Conservation (phyloP, 2,329 filamentous ascomycete genomes). For the Claviceps maximensis region DNA sequence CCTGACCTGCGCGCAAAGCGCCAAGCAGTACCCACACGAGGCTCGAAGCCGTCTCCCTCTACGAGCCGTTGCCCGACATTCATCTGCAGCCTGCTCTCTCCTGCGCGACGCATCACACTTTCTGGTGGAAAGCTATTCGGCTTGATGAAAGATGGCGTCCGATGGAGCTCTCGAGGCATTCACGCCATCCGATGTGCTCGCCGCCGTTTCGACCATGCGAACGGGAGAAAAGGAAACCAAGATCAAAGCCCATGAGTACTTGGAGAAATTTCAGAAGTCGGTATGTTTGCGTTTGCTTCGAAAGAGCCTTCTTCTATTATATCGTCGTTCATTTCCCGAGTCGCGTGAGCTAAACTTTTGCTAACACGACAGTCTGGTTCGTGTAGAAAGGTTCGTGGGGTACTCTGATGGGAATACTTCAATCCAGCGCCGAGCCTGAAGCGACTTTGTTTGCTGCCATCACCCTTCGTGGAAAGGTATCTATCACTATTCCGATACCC, state of each 20-base stretch:
- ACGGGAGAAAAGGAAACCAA: slow-evolving; percentile 72
- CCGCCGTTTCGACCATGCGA: slow-evolving; percentile 85
- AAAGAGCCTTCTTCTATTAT: background rate
- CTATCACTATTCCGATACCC: background rate
- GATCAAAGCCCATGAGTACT: slow-evolving; percentile 77
- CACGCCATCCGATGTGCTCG: slow-evolving; percentile 61
- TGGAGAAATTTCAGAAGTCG: slow-evolving; percentile 96
- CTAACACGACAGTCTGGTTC: background rate
- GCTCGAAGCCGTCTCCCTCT: background rate
- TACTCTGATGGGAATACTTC: slow-evolving; percentile 72
- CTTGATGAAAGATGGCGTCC: slow-evolving; percentile 45
- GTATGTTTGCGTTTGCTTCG: slow-evolving; percentile 31
- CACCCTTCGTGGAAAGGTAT: slow-evolving; percentile 92
- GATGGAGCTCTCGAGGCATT: slow-evolving; percentile 57
- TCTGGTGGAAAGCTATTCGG: slow-evolving; percentile 6
- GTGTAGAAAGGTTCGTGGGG: slow-evolving; percentile 81
- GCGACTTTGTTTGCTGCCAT: slow-evolving; percentile 92
- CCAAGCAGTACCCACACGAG: background rate
- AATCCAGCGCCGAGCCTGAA: slow-evolving; percentile 67
- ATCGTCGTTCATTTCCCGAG: background rate
- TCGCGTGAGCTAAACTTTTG: background rate
- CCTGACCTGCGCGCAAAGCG: background rate
- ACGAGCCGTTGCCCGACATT: background rate
- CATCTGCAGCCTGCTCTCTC: background rate
- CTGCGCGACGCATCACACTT: background rate